phyloP scores from a whole-genome alignment of 352 stramenopile species.

The Globisporangium sylvaticum region DNA sequence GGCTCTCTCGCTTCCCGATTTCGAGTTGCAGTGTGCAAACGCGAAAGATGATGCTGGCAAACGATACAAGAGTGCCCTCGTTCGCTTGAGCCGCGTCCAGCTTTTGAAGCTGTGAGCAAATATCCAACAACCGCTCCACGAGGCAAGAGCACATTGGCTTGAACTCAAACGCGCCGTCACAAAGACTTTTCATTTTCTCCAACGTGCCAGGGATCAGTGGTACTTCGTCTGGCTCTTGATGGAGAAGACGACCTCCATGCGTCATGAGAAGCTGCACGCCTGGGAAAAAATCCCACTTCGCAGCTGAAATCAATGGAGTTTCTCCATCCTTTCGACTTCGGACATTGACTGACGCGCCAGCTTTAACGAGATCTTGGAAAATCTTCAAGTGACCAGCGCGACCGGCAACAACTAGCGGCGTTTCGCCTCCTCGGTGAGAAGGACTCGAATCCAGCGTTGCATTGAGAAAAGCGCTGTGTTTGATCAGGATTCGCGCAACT shows the following conservation, averaged over 20 bases:
- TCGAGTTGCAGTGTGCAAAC: not conserved
- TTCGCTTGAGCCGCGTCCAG: not conserved
- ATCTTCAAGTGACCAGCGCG: not conserved
- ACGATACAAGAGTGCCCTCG: not conserved
- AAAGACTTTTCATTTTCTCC: not conserved
- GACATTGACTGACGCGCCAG: not conserved
- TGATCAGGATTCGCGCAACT: not conserved
- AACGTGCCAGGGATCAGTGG: not conserved
- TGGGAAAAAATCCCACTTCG: not conserved
- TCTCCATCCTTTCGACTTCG: not conserved
- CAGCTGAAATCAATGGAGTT: constrained; percentile 1
- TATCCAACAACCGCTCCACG: not conserved
- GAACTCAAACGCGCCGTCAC: not conserved
- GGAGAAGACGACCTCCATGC: not conserved
- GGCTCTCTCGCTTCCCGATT: not conserved
- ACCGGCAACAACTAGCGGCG: not conserved
- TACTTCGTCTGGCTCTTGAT: not conserved
- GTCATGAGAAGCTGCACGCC: not conserved
- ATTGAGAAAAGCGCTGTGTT: not conserved
- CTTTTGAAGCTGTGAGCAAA: not conserved
- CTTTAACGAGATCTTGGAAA: not conserved
- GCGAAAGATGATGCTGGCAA: not conserved
- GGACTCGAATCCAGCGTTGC: not conserved
- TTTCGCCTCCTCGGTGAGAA: not conserved
- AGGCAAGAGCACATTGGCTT: not conserved